Evolutionary conservation across 495 filamentous ascomycete genomes (phyloP).

Genomic region (Podospora anserina): DNA sequence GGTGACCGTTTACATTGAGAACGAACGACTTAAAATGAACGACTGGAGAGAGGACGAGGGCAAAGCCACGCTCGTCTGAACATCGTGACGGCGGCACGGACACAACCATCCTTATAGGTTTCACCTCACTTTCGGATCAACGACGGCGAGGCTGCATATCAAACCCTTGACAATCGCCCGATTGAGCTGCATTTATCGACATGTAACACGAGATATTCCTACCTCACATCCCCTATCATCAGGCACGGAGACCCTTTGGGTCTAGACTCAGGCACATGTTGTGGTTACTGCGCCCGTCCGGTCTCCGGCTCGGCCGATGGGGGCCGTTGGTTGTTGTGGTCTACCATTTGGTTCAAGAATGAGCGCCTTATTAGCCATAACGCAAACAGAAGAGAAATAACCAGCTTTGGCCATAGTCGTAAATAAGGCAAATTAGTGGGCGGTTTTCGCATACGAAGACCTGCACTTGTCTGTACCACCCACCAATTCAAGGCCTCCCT

Average conservation of each 20-base stretch:
- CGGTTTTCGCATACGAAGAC: no score
- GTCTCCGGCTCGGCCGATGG: background rate
- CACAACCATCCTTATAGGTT: background rate
- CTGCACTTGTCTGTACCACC: no score
- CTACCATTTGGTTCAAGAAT: no score
- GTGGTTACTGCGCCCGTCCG: background rate
- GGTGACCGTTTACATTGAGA: background rate
- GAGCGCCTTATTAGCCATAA: no score
- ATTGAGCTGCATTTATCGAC: background rate
- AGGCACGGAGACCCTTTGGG: background rate
- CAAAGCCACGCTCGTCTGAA: background rate
- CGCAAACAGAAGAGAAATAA: no score
- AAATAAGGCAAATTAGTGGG: no score
- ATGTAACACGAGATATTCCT: background rate
- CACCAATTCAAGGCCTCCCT: no score
- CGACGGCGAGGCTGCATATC: background rate
- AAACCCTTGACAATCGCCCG: background rate
- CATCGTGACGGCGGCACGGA: background rate
- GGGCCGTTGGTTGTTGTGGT: background rate
- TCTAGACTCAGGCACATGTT: background rate
- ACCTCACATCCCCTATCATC: background rate
- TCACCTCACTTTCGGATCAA: background rate
- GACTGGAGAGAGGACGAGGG: background rate
- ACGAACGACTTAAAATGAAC: background rate
- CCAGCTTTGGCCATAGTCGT: no score